Evolutionary conservation across 2,329 filamentous ascomycete species (phyloP).

Genomic region (Sphaerulina musiva): DNA sequence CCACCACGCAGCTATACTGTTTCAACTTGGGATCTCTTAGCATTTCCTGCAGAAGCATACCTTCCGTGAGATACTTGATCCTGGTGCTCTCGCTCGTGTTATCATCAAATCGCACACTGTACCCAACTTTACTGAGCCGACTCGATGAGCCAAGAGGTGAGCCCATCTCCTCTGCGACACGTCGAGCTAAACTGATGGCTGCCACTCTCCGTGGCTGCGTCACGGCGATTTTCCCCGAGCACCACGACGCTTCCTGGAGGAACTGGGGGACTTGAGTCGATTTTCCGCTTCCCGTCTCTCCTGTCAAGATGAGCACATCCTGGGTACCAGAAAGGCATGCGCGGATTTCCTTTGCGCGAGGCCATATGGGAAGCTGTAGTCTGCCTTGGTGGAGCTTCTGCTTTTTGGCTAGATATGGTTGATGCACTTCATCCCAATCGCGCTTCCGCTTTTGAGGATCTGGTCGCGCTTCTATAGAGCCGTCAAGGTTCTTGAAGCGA

Average conservation of each 20-base stretch:
- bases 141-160: conserved; percentile 54
- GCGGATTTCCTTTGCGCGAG: conserved; percentile 63
- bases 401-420: conserved; percentile 5
- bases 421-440: not conserved
- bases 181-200: conserved; percentile 79
- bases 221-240: conserved; percentile 77
- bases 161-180: conserved; percentile 79
- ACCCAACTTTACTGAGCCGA: conserved; percentile 66
- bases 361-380: conserved; percentile 28
- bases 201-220: conserved; percentile 92
- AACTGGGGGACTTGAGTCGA: conserved; percentile 96
- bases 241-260: conserved; percentile 73
- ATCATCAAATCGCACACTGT: conserved; percentile 91
- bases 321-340: conserved; percentile 48
- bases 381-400: conserved; percentile 9
- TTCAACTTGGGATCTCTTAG: conserved; percentile 73
- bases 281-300: conserved; percentile 94
- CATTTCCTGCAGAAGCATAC: conserved; percentile 92
- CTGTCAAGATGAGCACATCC: conserved; percentile 76
- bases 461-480: conserved; percentile 5
- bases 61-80: conserved; percentile 93
- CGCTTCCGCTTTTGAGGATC: conserved; percentile 10
- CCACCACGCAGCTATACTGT: conserved; percentile 82
- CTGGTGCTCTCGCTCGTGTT: conserved; percentile 71
- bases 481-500: conserved; percentile 8